Conservation (phyloP, 2,329 filamentous ascomycete genomes). For the Trichophyton equinum region DNA sequence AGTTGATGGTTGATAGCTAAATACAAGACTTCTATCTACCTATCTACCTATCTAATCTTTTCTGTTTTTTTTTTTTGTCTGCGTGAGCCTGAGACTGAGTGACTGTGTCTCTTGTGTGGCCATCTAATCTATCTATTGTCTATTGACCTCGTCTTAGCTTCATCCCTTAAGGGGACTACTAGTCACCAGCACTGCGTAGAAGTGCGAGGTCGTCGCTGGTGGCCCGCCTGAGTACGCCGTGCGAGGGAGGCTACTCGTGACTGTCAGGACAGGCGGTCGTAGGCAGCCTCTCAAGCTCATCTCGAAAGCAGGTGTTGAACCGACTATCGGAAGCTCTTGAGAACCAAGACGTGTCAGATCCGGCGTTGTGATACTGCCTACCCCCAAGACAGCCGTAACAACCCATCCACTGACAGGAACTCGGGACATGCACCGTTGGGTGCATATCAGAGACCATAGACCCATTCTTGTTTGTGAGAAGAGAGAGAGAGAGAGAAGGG, state of each 20-base stretch:
- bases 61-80: background rate
- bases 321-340: background rate
- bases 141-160: constrained; percentile 3
- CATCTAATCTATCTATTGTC: background rate
- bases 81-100: background rate
- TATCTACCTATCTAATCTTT: background rate
- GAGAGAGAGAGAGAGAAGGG: background rate
- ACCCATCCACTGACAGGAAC: background rate
- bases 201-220: constrained; percentile 4
- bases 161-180: background rate
- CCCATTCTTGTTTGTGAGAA: background rate
- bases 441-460: background rate
- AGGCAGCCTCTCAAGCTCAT: background rate
- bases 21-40: background rate
- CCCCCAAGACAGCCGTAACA: background rate
- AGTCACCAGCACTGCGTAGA: constrained; percentile 4
- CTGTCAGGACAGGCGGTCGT: background rate
- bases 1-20: background rate
- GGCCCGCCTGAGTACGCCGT: background rate
- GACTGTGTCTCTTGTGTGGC: background rate
- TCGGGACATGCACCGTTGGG: background rate
- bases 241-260: background rate
- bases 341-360: background rate
- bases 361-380: background rate
- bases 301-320: background rate